Evolutionary conservation across 306 rosid species (phyloP), one percentile per base, ranked within the genome.

Genomic region (Dryas drummondii): DNA sequence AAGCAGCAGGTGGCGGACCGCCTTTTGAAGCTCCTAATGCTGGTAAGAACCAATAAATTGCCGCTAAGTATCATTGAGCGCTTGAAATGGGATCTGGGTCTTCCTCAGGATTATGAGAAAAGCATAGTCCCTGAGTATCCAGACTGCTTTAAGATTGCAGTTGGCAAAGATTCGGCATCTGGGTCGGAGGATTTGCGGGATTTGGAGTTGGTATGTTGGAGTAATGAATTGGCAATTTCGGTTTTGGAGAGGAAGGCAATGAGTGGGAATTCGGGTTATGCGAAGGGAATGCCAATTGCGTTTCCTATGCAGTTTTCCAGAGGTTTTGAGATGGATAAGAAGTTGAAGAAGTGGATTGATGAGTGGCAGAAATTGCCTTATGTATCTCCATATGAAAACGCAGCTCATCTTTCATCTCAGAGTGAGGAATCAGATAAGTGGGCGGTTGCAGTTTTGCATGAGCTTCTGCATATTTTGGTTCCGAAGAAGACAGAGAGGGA

Each of bases 191-290:
- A 57, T 32, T 59, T 59, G 41, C 80, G 72, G 11, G 83, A 52
- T 77, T 74, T 94, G 83, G 98, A 94, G 79, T 62, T 94, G 55
- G 98, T 94, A 68, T 94, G 96, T 73, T 94, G 98, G 98, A 87
- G 78, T 72, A 68, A 76, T 11, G 89, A 90, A 41, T 65, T 86
- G 44, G 91, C 96, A 0, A 86, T 81, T 69, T 82, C 98, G 12
- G 83, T 76, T 41, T 45, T 91, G 76, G 86, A 94, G 84, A 87
- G 82, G 71, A 82, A 68, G 76, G 68, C 54, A 6, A 57, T 47
- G 56, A 74, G 55, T 1, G 72, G 44, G 64, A 32, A 49, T 16
- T 22, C 68, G 5, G 47, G 46, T 56, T 41, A 51, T 51, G 42
- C 51, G 13, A 71, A 76, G 42, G 83, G 64, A 47, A 73, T 52